Percentiles rank a stretch among this genome's conserved stretches.
These are phyloP conservation scores for Zangia roseola DNA, from an alignment of 768 basidiomycete genomes.

Conservation along the genomic window DNA sequence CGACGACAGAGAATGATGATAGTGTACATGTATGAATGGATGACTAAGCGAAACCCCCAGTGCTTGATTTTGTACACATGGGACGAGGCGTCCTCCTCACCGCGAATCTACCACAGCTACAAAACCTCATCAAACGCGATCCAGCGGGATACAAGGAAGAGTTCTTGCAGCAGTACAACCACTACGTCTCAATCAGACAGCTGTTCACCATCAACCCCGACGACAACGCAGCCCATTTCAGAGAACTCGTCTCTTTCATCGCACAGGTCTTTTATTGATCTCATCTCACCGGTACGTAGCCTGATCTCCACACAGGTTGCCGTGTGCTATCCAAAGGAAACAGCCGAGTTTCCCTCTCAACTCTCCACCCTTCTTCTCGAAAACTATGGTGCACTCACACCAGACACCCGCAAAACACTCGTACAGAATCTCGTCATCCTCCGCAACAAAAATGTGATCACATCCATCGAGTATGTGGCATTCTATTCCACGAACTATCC, in stretches of 20 bases:
- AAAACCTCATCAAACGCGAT: conserved; percentile 96
- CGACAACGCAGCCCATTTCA: conserved; percentile 82
- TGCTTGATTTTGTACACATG: neutral
- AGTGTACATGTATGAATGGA: conserved; percentile 1
- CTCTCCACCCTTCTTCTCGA: conserved; percentile 77
- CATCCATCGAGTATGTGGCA: conserved; percentile 80
- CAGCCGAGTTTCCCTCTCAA: conserved; percentile 80
- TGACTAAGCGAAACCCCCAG: conserved; percentile 19
- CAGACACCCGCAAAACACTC: conserved; percentile 81
- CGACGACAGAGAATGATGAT: neutral
- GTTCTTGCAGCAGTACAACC: conserved; percentile 95
- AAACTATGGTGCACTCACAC: conserved; percentile 67
- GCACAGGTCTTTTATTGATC: too few relatives aligned
- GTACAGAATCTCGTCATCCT: conserved; percentile 93
- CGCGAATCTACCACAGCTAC: conserved; percentile 90
- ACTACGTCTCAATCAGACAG: conserved; percentile 84
- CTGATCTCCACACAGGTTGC: too few relatives aligned
- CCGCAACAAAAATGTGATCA: conserved; percentile 88
- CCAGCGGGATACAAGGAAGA: conserved; percentile 90
- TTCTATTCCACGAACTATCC: neutral
- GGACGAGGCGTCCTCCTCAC: conserved; percentile 52
- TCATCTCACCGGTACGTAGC: too few relatives aligned
- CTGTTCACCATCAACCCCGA: conserved; percentile 82
- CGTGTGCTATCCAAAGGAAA: conserved; percentile 86
- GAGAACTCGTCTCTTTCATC: conserved; percentile 88